Conservation (phyloP, 257 asterid genomes). For the Schizonepeta tenuifolia region DNA sequence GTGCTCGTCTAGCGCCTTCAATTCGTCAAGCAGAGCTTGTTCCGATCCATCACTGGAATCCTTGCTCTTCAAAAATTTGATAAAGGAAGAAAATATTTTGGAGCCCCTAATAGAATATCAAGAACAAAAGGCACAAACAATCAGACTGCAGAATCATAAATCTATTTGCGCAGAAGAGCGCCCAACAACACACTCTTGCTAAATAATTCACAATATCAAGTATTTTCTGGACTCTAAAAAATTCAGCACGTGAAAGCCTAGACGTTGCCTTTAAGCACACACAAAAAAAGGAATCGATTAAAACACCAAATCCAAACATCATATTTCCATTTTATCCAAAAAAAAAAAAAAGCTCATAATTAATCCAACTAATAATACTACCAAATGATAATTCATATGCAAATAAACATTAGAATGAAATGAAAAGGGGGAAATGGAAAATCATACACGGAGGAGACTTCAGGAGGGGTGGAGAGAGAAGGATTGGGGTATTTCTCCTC, state of each 20-base stretch:
- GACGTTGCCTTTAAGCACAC: neutral
- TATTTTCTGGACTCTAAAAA: neutral
- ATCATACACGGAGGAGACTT: constrained; percentile 67
- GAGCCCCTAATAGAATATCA: constrained; percentile 58
- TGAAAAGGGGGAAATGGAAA: no score
- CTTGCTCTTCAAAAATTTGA: constrained; percentile 78
- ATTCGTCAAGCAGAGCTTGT: constrained; percentile 64
- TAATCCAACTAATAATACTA: neutral
- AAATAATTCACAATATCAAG: neutral
- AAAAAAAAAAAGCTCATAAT: constrained; percentile 16
- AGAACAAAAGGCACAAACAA: neutral
- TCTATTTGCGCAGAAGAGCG: neutral
- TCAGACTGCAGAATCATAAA: constrained; percentile 3
- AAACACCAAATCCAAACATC: constrained; percentile 22
- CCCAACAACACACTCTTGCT: neutral
- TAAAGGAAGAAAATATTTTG: constrained; percentile 63
- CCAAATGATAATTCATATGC: neutral
- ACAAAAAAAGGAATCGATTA: constrained; percentile 1
- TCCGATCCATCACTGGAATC: constrained; percentile 75
- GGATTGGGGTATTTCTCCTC: constrained; percentile 82
- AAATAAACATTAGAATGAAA: neutral
- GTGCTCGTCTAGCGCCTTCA: constrained; percentile 77
- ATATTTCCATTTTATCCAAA: constrained; percentile 2
- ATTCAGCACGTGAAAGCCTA: neutral
- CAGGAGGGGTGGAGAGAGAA: constrained; percentile 63